Base-by-base conservation (phyloP, 495 filamentous ascomycete genomes). In the Penicillium canariense region DNA sequence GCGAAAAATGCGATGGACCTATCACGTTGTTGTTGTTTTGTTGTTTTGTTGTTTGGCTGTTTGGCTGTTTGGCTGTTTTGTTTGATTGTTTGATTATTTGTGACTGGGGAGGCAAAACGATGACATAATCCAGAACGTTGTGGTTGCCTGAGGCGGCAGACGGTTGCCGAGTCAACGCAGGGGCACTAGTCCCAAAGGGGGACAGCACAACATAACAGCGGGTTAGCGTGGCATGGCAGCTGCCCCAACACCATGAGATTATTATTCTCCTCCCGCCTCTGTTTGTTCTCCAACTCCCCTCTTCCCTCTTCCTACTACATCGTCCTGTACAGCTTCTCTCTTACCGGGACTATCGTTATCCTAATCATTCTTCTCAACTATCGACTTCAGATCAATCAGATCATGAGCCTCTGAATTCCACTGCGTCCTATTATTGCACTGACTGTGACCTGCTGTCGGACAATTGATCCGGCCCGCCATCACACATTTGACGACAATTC, bases 131-230 rank as follows among this genome's bases (percentile, higher is more conserved):
- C 26, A 45, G 26, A 31, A 52, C 31, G 51, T 45, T 53, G 5
- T 50, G 26, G 18, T n/a, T 57, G 58, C 61, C 58, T 66, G 20
- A 58, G 55, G 55, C 59, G 39, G 45, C 50, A 48, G 0, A 15
- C 23, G 36, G 75, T 77, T 76, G 72, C 66, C 75, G 60, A 64
- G 75, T 67, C 75, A 76, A 77, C 75, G 14, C 17, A 2, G 7
- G n/a, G 5, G 18, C 62, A 47, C 75, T 76, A 75, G 55, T 35
- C 75, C 68, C 17, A 27, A 63, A 52, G 11, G 11, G 63, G 68
- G 1, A 18, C 53, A 71, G 50, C 69, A 75, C 61, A 76, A 73
- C 73, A 75, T 66, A 74, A 73, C 73, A 74, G 67, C 66, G 66
- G 68, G 64, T 66, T 71, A 68, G 66, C 70, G 70, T 67, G 70